Conservation (phyloP, 768 basidiomycete genomes). For the Tephrocybe sp. region DNA sequence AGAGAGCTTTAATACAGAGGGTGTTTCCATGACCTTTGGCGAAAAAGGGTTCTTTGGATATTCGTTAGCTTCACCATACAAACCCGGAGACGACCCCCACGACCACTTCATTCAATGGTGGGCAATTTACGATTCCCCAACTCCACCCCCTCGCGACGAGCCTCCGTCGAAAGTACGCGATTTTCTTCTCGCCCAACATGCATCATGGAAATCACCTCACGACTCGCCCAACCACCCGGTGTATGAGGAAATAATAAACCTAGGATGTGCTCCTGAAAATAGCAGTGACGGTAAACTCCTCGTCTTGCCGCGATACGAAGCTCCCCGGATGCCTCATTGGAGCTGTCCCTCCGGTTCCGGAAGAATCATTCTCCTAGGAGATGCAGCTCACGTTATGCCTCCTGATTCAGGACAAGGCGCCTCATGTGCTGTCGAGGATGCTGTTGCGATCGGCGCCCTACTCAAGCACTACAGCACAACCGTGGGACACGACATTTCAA, state of each 20-base stretch:
- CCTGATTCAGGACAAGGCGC: conserved; percentile 42
- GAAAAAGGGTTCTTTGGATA: conserved; percentile 38
- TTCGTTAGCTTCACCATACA: conserved; percentile 21
- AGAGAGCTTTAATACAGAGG: conserved; percentile 25
- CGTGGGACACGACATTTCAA: not conserved
- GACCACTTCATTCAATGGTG: conserved; percentile 35
- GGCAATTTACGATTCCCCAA: conserved; percentile 35
- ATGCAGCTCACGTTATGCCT: conserved; percentile 44
- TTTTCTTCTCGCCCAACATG: conserved; percentile 31
- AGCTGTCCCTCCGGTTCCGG: conserved; percentile 28
- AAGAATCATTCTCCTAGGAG: conserved; percentile 38
- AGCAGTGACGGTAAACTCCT: conserved; percentile 20
- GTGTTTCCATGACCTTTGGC: conserved; percentile 37
- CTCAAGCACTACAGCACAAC: conserved; percentile 29
- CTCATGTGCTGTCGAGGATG: conserved; percentile 39
- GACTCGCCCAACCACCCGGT: conserved; percentile 23
- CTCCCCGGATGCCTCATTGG: conserved; percentile 34
- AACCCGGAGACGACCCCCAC: conserved; percentile 4
- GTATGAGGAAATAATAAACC: conserved; percentile 25
- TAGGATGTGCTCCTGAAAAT: conserved; percentile 24
- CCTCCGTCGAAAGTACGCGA: conserved; percentile 21
- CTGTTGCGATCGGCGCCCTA: conserved; percentile 32
- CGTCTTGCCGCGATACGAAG: conserved; percentile 35
- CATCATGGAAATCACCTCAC: conserved; percentile 32
- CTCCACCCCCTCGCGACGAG: conserved; percentile 23